Percentiles rank a stretch among this genome's conserved stretches.
Evolutionary conservation across 2,329 filamentous ascomycete genomes (phyloP).

Genomic region (Nemania diffusa): DNA sequence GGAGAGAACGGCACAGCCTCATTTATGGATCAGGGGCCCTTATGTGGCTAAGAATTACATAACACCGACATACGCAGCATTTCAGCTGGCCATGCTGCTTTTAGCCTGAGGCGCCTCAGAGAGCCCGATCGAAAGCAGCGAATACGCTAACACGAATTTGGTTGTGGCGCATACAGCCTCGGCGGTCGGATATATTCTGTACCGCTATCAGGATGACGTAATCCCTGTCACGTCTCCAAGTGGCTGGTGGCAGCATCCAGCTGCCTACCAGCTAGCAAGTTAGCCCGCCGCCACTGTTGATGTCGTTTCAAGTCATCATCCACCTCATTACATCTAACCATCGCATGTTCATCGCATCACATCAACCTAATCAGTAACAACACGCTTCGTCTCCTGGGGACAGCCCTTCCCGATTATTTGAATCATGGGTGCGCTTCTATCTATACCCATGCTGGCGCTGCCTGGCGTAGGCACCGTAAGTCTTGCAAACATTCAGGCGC

Average conservation of each 20-base stretch:
- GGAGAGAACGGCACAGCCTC: neutral
- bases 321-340: neutral
- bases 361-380: conserved; percentile 12
- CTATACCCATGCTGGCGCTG: conserved; percentile 86
- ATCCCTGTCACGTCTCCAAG: neutral
- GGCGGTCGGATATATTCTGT: no score
- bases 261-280: neutral
- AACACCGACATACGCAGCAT: no score
- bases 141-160: no score
- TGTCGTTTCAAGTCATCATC: neutral
- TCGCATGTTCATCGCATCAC: neutral
- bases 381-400: neutral
- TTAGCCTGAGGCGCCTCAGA: no score
- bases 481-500: conserved; percentile 40
- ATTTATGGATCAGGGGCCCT: neutral
- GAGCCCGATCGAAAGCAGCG: no score
- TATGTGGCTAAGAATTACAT: neutral
- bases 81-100: no score
- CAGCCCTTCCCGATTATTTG: conserved; percentile 13
- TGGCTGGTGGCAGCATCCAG: conserved; percentile 17
- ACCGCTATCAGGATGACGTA: conserved; percentile 1
- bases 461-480: conserved; percentile 87
- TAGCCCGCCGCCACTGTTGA: neutral
- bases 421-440: conserved; percentile 89
- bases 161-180: no score